Base-by-base conservation (phyloP, 2,329 filamentous ascomycete species). In the Colletotrichum limetticola region DNA sequence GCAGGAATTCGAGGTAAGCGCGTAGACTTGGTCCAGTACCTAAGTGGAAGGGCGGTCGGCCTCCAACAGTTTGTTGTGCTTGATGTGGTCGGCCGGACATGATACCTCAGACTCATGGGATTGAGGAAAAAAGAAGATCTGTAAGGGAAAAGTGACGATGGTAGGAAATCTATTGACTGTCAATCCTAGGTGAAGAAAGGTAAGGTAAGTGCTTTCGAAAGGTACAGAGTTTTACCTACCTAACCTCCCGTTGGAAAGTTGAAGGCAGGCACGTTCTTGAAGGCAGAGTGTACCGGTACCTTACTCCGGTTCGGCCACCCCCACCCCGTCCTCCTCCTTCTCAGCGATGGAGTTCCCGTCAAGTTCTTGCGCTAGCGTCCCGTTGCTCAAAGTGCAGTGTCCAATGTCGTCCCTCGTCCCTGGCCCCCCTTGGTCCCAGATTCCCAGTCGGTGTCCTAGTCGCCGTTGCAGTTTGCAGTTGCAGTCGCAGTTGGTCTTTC, bases 381-480 rank as follows among this genome's bases (percentile, higher is more conserved):
- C 56, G 57, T 49, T 49, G 42, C 55, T 42, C 46, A 49, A 56
- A 30, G 58, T 30, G 16, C 24, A 62, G 22, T 28, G 46, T 63
- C 30, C 19, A 49, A 42, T 42, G 42, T 63, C 42, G 26, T 52
- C 26, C 19, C 26, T 67, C 32, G 63, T 56, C 42, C 64, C 57
- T 60, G 19, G 46, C 35, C 37, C 37, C 68, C n/a, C 60, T 37
- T 52, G 5, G 68, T 67, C 63, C 62, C 56, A 35, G 60, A 69
- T 65, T 59, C 67, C 16, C 22, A 49, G 37, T 59, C 37, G 60
- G 55, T 69, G 82, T 83, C 53, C 83, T 82, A 1, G 82, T 83
- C 26, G 35, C 69, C 1, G 84, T 86, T 2, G 85, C 87, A 2
- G 87, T 89, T 9, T 11, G 87, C 88, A 0, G 87, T 46, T 62